Conservation (phyloP, 2,329 filamentous ascomycete genomes). For the Aspergillus caelatus region DNA sequence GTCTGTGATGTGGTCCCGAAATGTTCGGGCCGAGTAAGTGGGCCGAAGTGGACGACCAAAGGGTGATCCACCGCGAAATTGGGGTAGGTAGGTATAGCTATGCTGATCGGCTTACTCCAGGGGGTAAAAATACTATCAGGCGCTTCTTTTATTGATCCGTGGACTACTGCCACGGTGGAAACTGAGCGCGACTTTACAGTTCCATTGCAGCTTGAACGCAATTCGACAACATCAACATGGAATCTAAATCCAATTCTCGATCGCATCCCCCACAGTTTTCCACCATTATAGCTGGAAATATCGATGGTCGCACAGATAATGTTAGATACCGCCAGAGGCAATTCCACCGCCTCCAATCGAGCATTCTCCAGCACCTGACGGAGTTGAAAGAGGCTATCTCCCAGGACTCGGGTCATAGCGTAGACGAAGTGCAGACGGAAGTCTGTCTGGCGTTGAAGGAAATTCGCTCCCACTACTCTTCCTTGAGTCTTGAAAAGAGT, state of each 20-base stretch:
- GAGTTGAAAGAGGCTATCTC: conserved; percentile 36
- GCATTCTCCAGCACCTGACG: conserved; percentile 30
- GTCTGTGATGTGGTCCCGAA: conserved; percentile 2
- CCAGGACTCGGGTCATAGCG: conserved; percentile 31
- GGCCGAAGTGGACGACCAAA: background rate
- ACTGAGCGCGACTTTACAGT: background rate
- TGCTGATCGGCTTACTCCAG: background rate
- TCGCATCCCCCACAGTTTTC: conserved; percentile 12
- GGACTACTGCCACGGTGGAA: background rate
- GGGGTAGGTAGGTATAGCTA: background rate
- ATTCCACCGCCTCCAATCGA: conserved; percentile 40
- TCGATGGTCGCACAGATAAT: conserved; percentile 44
- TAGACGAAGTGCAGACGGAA: conserved; percentile 37
- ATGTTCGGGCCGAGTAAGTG: background rate
- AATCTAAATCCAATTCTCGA: background rate
- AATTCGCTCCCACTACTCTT: conserved; percentile 28
- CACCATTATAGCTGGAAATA: conserved; percentile 35
- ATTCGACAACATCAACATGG: background rate
- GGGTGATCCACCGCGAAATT: background rate
- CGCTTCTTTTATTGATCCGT: background rate
- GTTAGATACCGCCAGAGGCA: conserved; percentile 44
- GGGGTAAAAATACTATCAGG: background rate
- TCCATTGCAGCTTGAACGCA: background rate
- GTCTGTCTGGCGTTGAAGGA: conserved; percentile 30
- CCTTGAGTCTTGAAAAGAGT: conserved; percentile 19